These are phyloP conservation scores for Arthrobotrys entomopaga DNA, from an alignment of 2,329 filamentous ascomycete genomes.

Conservation along the genomic window DNA sequence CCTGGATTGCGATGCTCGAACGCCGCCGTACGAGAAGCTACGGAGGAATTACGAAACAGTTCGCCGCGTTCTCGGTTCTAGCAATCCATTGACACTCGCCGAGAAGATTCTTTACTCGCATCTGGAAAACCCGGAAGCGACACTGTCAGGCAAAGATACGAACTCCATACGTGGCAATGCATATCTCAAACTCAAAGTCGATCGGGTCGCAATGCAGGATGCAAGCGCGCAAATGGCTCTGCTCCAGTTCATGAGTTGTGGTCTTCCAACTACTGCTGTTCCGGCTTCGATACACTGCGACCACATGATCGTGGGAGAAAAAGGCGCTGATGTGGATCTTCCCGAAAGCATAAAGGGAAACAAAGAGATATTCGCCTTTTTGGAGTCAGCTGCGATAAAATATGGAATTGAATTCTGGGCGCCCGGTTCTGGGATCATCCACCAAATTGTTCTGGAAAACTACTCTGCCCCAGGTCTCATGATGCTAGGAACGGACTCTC, in stretches of 20 bases:
- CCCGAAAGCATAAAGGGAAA: slow-evolving; percentile 87
- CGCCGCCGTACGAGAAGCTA: slow-evolving; percentile 84
- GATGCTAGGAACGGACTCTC: slow-evolving; percentile 98
- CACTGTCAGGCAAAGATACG: slow-evolving; percentile 86
- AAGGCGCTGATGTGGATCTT: slow-evolving; percentile 86
- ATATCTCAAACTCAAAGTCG: slow-evolving; percentile 95
- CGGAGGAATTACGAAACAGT: slow-evolving; percentile 81
- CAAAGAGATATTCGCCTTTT: slow-evolving; percentile 96
- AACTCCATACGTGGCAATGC: slow-evolving; percentile 83
- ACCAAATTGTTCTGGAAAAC: slow-evolving; percentile 97
- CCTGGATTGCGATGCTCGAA: slow-evolving; percentile 67
- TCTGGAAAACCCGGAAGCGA: slow-evolving; percentile 84
- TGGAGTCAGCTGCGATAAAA: slow-evolving; percentile 89
- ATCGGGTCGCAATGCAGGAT: slow-evolving; percentile 98
- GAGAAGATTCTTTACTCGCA: slow-evolving; percentile 99
- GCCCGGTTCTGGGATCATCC: slow-evolving; percentile 91
- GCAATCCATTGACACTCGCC: slow-evolving; percentile 79
- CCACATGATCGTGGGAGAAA: slow-evolving; percentile 96
- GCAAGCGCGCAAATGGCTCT: slow-evolving; percentile 98
- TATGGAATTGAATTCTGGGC: slow-evolving; percentile 98
- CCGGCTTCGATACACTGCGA: slow-evolving; percentile 98
- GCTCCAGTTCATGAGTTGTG: slow-evolving; percentile 98
- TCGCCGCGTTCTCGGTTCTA: slow-evolving; percentile 74
- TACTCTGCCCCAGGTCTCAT: slow-evolving; percentile 96
- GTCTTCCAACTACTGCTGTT: slow-evolving; percentile 86